Evolutionary conservation across 345 rosid genomes (phyloP), one percentile per base, ranked within the genome.

Genomic region (Murraya koenigii): DNA sequence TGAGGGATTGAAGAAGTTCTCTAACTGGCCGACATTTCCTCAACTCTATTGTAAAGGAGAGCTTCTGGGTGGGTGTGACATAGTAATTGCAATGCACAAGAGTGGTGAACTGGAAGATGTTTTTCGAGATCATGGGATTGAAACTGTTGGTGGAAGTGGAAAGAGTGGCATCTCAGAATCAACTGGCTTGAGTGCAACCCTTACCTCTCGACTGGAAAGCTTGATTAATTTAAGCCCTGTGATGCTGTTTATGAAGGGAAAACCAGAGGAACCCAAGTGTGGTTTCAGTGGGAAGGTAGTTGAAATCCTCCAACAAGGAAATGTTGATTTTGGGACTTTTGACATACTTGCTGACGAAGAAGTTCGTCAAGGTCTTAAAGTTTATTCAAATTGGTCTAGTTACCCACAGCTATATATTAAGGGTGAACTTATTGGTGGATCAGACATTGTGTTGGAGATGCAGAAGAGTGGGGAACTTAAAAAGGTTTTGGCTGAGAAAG

Each of bases 11-110:
- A 97, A 97, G 88, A 87, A 91, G 85, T 91, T 88, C 88, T 97
- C 97, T 5, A 90, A 97, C 77, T 94, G 99, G 99, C 99, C 99
- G n/a, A 97, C 99, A 47, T 97, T 81, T 84, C 99, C 99, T 83
- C 98, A 94, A 87, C 89, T 97, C 67, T 97, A 91, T 83, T 90
- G 90, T 90, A 94, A 88, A 20, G 97, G 99, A 55, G 98, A 97
- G 78, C 95, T 97, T 69, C 92, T 97, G 26, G 99, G 99, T 80
- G 99, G 99, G 61, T 84, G 86, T 82, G 99, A 97, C 82, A 97
- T 97, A 41, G 90, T 26, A 39, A 88, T 88, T 58, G 90, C 99
- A 44, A 97, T 97, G 99, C 97, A 94, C 56, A 86, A 93, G 80
- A 90, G 89, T 82, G 97, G 97, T 74, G 99, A 97, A 80, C 80